A percentile compares a stretch with the other conserved stretches of the same genome.
These are phyloP conservation scores for Biscogniauxia mediterranea DNA, from an alignment of 2,329 filamentous ascomycete genomes.

Conservation along the genomic window DNA sequence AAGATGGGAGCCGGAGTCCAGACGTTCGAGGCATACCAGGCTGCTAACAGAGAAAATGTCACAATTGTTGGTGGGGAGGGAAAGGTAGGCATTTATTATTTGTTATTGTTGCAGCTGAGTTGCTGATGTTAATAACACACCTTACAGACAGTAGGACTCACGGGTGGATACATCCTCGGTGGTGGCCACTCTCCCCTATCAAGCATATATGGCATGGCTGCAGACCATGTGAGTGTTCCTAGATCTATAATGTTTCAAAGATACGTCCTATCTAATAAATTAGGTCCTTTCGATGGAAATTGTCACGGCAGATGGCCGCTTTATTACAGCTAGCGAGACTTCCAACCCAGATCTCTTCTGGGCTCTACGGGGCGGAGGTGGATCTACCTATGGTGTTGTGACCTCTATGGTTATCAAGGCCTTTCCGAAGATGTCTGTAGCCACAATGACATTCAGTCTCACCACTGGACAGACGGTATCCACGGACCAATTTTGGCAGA, in stretches of 20 bases:
- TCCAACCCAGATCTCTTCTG: slow-evolving; percentile 50
- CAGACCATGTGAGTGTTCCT: slow-evolving; percentile 39
- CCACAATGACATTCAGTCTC: slow-evolving; percentile 30
- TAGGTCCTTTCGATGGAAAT: slow-evolving; percentile 47
- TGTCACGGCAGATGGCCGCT: slow-evolving; percentile 46
- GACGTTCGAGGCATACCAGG: slow-evolving; percentile 27
- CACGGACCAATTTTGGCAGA: slow-evolving; percentile 32
- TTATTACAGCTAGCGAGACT: slow-evolving; percentile 42
- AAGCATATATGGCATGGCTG: slow-evolving; percentile 48
- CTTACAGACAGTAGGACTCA: slow-evolving; percentile 46
- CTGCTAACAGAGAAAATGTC: slow-evolving; percentile 22
- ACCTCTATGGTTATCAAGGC: slow-evolving; percentile 39
- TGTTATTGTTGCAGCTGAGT: background rate
- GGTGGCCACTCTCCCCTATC: slow-evolving; percentile 56
- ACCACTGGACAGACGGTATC: slow-evolving; percentile 26
- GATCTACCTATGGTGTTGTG: slow-evolving; percentile 45
- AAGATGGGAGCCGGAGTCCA: slow-evolving; percentile 31
- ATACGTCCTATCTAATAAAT: background rate
- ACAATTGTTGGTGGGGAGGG: slow-evolving; percentile 27
- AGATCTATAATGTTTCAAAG: background rate
- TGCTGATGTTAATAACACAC: background rate
- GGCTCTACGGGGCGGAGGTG: slow-evolving; percentile 48
- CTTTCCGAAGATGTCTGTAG: slow-evolving; percentile 32
- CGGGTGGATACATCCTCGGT: slow-evolving; percentile 46
- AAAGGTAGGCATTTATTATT: slow-evolving; percentile 14